Conservation (phyloP, 2,329 filamentous ascomycete genomes). For the Penicillium sp. region DNA sequence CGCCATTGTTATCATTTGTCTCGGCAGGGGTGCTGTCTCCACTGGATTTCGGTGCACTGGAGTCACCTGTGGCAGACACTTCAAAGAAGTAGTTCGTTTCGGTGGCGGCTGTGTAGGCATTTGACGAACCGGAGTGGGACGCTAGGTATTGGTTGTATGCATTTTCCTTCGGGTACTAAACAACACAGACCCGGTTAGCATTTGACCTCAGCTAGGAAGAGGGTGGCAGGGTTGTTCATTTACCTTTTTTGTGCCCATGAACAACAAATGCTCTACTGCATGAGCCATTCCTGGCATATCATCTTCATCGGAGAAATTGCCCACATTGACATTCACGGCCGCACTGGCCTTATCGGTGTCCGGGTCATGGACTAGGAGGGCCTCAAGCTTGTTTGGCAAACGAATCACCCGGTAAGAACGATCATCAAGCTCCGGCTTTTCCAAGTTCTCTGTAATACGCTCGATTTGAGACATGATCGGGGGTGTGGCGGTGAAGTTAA, state of each 20-base stretch:
- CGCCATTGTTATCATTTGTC: slow-evolving; percentile 28
- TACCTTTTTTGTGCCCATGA: slow-evolving; percentile 97
- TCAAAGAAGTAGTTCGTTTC: slow-evolving; percentile 99
- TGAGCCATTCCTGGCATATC: slow-evolving; percentile 95
- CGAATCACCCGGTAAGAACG: slow-evolving; percentile 83
- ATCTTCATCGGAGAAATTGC: slow-evolving; percentile 87
- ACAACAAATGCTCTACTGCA: slow-evolving; percentile 91
- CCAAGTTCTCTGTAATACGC: slow-evolving; percentile 67
- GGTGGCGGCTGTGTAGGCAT: slow-evolving; percentile 89
- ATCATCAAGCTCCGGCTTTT: slow-evolving; percentile 83
- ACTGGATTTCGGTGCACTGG: slow-evolving; percentile 33
- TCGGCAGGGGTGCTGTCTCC: slow-evolving; percentile 30
- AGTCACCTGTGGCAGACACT: slow-evolving; percentile 72
- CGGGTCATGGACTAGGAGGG: slow-evolving; percentile 85
- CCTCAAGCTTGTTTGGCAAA: slow-evolving; percentile 84
- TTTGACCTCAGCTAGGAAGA: not conserved
- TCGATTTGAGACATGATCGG: slow-evolving; percentile 38
- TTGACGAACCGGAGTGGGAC: slow-evolving; percentile 84
- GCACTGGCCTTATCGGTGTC: slow-evolving; percentile 97
- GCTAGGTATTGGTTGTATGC: slow-evolving; percentile 93
- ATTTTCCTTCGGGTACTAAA: slow-evolving; percentile 84
- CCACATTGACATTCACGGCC: slow-evolving; percentile 91
- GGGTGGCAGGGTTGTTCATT: slow-evolving; percentile 11
- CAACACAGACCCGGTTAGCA: slow-evolving; percentile 6
- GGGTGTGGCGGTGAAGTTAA: slow-evolving; percentile 21